These are phyloP conservation scores for Metarhizium humberi DNA, from an alignment of 2,329 filamentous ascomycete genomes.

Conservation along the genomic window DNA sequence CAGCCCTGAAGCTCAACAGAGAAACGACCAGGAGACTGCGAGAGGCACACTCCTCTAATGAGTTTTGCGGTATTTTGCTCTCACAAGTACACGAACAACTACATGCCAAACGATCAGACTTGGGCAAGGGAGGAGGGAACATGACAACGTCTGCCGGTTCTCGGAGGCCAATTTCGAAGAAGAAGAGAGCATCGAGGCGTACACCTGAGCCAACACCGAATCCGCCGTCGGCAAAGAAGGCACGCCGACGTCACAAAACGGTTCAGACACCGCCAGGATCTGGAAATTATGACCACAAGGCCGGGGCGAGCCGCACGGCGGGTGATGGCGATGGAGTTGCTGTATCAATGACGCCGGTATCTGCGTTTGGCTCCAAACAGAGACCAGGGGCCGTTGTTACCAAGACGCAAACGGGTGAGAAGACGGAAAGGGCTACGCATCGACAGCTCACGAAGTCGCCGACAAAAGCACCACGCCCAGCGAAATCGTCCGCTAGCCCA, in stretches of 20 bases:
- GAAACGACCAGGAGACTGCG: constrained; percentile 6
- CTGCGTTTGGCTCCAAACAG: background rate
- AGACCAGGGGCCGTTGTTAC: background rate
- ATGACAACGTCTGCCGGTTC: background rate
- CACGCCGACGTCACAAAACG: background rate
- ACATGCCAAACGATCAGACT: background rate
- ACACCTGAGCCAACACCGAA: background rate
- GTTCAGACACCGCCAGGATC: background rate
- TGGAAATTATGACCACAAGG: background rate
- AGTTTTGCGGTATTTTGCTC: constrained; percentile 2
- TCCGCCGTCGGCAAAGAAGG: background rate
- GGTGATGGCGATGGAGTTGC: background rate
- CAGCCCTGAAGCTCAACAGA: constrained; percentile 4
- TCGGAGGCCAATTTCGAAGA: background rate
- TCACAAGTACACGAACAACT: background rate
- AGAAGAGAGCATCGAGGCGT: background rate
- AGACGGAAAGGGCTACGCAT: background rate
- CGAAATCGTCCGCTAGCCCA: no score
- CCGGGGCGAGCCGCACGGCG: no score
- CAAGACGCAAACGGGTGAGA: no score
- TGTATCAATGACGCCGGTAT: background rate
- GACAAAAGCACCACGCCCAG: background rate
- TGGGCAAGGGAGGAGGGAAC: background rate
- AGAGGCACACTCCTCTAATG: background rate
- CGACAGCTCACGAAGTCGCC: background rate